Evolutionary conservation across 805 yeast species (phyloP).

Genomic region (Lipomyces spencermartinsiae): DNA sequence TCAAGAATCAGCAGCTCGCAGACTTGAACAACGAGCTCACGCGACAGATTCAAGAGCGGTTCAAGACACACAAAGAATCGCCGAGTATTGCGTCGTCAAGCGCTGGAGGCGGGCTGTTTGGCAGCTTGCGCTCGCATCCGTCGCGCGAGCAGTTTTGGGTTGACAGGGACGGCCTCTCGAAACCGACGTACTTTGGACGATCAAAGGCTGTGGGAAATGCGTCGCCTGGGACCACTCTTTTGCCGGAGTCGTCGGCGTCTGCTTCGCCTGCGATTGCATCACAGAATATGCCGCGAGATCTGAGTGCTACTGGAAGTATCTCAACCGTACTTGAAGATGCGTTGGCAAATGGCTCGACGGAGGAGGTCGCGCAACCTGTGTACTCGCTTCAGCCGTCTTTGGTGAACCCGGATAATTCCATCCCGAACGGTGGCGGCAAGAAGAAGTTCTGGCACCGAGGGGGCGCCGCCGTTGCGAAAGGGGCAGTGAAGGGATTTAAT

Average conservation of each 20-base stretch:
- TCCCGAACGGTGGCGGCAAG: constrained; percentile 10
- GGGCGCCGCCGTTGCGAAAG: constrained; percentile 48
- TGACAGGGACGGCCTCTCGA: background rate
- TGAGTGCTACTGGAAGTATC: background rate
- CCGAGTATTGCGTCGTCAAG: constrained; percentile 12
- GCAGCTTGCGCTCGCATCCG: constrained; percentile 6
- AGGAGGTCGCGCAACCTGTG: constrained; percentile 12
- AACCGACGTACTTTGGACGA: background rate
- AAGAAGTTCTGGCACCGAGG: constrained; percentile 46
- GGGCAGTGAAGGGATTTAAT: constrained; percentile 44
- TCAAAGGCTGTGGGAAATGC: background rate
- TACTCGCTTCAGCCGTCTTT: constrained; percentile 3
- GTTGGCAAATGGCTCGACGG: background rate
- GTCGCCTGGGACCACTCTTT: background rate
- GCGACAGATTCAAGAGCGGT: constrained; percentile 47
- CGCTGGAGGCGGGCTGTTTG: constrained; percentile 6
- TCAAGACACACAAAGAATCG: constrained; percentile 17
- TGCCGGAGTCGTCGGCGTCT: background rate
- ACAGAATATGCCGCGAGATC: background rate
- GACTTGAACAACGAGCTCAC: constrained; percentile 50
- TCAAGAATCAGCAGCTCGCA: constrained; percentile 47
- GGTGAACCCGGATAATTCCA: background rate
- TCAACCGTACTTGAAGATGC: background rate
- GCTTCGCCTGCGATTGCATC: background rate
- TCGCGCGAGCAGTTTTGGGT: constrained; percentile 5